phyloP scores from a whole-genome alignment of 768 basidiomycete genomes.

The Naganishia antarctica region DNA sequence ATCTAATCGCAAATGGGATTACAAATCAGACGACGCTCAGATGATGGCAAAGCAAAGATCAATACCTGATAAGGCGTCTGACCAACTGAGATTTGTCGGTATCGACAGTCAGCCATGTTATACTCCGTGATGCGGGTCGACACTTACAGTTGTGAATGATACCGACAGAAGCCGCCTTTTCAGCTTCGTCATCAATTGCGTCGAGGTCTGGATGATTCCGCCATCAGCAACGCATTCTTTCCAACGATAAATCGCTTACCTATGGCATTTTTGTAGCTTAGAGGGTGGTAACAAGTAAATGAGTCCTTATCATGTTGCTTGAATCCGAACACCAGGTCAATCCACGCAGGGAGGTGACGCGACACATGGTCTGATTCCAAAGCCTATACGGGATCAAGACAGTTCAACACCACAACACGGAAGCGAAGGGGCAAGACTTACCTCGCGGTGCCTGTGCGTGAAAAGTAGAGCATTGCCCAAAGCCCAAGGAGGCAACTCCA shows the following conservation, averaged over 20 bases:
- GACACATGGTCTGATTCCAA: constrained; percentile 83
- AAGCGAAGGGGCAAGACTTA: constrained; percentile 43
- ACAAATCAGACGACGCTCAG: neutral
- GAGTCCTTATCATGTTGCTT: constrained; percentile 65
- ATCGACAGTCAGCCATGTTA: neutral
- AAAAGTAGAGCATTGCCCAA: constrained; percentile 76
- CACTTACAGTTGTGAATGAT: constrained; percentile 75
- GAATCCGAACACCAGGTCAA: constrained; percentile 73
- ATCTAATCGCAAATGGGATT: constrained; percentile 54
- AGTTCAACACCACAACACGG: neutral
- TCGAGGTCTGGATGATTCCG: constrained; percentile 60
- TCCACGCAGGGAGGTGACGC: constrained; percentile 78
- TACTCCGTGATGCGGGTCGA: too few relatives aligned
- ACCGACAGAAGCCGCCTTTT: constrained; percentile 85
- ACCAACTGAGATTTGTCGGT: neutral
- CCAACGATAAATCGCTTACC: constrained; percentile 31
- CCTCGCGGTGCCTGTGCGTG: constrained; percentile 68
- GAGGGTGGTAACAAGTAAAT: constrained; percentile 82
- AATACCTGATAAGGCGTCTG: constrained; percentile 22
- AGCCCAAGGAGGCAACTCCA: constrained; percentile 87
- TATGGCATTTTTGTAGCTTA: constrained; percentile 87
- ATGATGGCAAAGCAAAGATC: neutral
- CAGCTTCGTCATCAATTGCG: constrained; percentile 73
- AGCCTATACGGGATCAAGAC: constrained; percentile 54
- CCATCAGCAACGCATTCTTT: neutral